Base-by-base conservation (phyloP, 768 basidiomycete species). In the Chalciporus sphaerocephalus region DNA sequence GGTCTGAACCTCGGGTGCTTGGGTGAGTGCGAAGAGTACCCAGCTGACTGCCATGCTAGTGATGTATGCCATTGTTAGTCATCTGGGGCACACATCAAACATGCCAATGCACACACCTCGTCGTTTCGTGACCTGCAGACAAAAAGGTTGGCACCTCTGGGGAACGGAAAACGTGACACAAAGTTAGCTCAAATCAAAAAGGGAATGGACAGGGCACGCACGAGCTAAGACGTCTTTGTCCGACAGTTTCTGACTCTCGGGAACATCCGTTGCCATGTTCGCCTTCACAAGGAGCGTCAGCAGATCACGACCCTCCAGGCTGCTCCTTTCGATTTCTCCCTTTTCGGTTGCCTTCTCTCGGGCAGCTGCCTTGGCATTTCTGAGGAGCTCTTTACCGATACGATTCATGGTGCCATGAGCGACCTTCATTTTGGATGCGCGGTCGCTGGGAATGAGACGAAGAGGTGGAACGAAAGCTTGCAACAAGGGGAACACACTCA, bases 141-240 rank as follows among this genome's bases (percentile, higher is more conserved):
- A 83, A 54, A 61, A 82, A 80, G 0, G 81, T 83, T 0, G 79
- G 77, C 0, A 81, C 73, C 71, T 83, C 81, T 81, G 51, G 1
- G 13, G 27, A 44, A 9, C 32, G 27, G 12, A 15, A n/a, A 21
- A 17, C 9, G 24, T n/a, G 30, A 50, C 16, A 40, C n/a, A n/a
- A n/a, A n/a, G n/a, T n/a, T n/a, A n/a, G n/a, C n/a, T 28, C 12
- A 18, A 21, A 6, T 10, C 13, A 5, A 3, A 11, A 9, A 7
- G 4, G 16, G 25, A 16, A 21, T 17, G 17, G 3, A 20, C 9
- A 56, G 17, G 3, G 17, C 9, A 56, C 79, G 48, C 51, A 83
- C 74, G 77, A 9, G 69, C 69, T 2, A 83, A 48, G 13, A 87
- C 79, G 48, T 87, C 85, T 21, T 73, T 71, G 44, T 87, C 85